These are phyloP conservation scores for Hemisphaericaspora nanyangensis DNA, from an alignment of 805 yeast genomes.

Conservation along the genomic window DNA sequence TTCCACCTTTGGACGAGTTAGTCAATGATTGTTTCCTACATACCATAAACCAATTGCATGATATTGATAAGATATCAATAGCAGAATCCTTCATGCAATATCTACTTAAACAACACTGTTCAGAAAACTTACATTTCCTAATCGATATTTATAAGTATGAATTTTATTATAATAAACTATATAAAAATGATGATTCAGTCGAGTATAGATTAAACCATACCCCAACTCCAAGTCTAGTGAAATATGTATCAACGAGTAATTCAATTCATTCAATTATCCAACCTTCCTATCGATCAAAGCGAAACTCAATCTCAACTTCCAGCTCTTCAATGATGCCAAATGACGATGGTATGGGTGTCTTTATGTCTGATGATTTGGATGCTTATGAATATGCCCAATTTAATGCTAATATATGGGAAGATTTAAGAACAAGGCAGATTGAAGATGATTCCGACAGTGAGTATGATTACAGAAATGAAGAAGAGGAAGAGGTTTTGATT, in stretches of 20 bases:
- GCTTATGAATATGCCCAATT: constrained; percentile 1
- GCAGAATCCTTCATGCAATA: constrained; percentile 29
- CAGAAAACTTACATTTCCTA: constrained; percentile 43
- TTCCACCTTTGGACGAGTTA: constrained; percentile 19
- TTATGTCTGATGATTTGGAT: constrained; percentile 23
- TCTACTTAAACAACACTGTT: constrained; percentile 36
- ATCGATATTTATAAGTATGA: constrained; percentile 46
- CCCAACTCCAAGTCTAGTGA: constrained; percentile 6
- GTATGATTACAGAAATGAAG: constrained; percentile 2
- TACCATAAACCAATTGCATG: constrained; percentile 15
- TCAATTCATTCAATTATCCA: background rate
- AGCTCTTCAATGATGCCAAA: constrained; percentile 5
- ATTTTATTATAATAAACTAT: constrained; percentile 31
- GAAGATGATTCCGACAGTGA: constrained; percentile 10
- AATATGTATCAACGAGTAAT: background rate
- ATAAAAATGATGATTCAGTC: background rate
- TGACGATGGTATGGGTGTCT: constrained; percentile 20
- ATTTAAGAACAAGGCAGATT: constrained; percentile 9
- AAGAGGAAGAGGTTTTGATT: constrained; percentile 2
- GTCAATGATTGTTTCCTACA: constrained; percentile 30
- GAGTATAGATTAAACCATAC: constrained; percentile 7
- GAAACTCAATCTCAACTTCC: constrained; percentile 3
- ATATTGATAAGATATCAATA: constrained; percentile 11
- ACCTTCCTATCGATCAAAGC: background rate
- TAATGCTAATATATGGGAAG: constrained; percentile 15